These are phyloP conservation scores for Microcyclospora pomicola DNA, from an alignment of 2,329 filamentous ascomycete genomes.

Conservation along the genomic window DNA sequence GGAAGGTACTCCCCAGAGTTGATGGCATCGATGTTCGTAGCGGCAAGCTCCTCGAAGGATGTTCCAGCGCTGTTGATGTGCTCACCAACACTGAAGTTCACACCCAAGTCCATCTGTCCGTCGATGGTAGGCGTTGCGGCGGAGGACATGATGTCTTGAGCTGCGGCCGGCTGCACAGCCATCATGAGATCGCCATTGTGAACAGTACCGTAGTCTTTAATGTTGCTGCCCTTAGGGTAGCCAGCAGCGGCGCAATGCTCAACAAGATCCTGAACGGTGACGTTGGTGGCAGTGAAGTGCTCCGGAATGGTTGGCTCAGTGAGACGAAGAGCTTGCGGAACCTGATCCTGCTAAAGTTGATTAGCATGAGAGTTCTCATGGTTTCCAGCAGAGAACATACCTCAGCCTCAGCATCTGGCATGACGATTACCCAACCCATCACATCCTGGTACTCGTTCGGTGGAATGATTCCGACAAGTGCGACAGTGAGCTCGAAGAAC, in stretches of 20 bases:
- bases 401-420: slow-evolving; percentile 4
- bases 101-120: no score
- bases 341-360: slow-evolving; percentile 3
- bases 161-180: background rate
- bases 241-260: slow-evolving; percentile 14
- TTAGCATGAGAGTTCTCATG: no score
- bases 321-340: slow-evolving; percentile 4
- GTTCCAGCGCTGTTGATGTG: no score
- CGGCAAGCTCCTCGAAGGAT: background rate
- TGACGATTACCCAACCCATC: slow-evolving; percentile 34
- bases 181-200: slow-evolving; percentile 9
- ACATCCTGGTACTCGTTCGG: slow-evolving; percentile 32
- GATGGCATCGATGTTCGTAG: background rate
- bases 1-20: background rate
- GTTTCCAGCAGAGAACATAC: no score
- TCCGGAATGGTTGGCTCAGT: slow-evolving; percentile 8
- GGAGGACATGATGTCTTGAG: background rate
- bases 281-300: slow-evolving; percentile 13
- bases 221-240: slow-evolving; percentile 13
- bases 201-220: no score
- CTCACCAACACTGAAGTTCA: no score
- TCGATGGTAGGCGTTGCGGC: no score
- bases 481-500: slow-evolving; percentile 34
- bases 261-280: slow-evolving; percentile 25
- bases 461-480: slow-evolving; percentile 34